Percentiles rank a stretch among this genome's conserved stretches.
Evolutionary conservation across 495 filamentous ascomycete genomes (phyloP).

Genomic region (Penicillium robsamsonii): DNA sequence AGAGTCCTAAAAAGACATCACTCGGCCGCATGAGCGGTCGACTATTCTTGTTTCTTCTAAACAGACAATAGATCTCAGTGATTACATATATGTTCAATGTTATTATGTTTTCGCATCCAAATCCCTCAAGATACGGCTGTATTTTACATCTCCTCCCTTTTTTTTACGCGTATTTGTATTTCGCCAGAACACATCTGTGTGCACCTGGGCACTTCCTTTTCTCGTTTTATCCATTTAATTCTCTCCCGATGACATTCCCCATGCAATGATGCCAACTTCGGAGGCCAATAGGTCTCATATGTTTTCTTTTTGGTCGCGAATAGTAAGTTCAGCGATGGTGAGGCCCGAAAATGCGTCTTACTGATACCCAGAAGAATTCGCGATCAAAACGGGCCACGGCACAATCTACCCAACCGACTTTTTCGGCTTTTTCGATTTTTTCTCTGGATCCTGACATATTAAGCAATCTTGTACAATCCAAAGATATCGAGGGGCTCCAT

Average conservation of each 20-base stretch:
- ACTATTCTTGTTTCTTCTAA: no score
- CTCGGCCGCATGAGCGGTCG: no score
- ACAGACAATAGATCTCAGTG: background rate
- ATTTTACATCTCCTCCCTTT: background rate
- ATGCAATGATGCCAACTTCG: background rate
- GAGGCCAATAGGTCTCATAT: background rate
- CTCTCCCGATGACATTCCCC: background rate
- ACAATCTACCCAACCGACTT: constrained; percentile 10
- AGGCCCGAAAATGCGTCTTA: background rate
- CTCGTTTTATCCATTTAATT: background rate
- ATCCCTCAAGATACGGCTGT: background rate
- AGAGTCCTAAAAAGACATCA: no score
- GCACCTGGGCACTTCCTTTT: background rate
- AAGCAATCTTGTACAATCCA: constrained; percentile 2
- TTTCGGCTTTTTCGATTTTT: background rate
- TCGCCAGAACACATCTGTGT: background rate
- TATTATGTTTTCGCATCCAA: background rate
- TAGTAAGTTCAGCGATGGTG: background rate
- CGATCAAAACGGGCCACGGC: constrained; percentile 1
- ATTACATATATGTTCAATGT: no score
- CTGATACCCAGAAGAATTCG: background rate
- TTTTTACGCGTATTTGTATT: background rate
- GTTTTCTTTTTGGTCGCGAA: background rate
- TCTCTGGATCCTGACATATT: constrained; percentile 1
- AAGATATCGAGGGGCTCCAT: background rate